Base-by-base conservation (phyloP, 495 filamentous ascomycete species). In the Podospora anserina region DNA sequence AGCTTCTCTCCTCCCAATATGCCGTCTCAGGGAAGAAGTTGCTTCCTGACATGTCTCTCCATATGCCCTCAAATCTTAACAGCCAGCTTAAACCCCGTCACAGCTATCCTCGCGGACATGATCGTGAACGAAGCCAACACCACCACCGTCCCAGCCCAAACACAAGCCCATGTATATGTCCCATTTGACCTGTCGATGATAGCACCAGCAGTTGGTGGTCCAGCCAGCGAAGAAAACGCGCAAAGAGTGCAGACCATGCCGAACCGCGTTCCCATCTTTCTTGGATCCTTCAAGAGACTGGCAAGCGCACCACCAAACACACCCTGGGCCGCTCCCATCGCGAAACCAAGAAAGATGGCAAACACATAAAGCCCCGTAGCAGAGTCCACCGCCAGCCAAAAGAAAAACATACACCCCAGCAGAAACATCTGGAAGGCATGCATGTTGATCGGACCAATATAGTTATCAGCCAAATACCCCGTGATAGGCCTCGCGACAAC, bases 241-340 rank as follows among this genome's bases (percentile, higher is more conserved):
- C 72, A 66, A 39, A 80, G 72, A 3, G 79, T 82, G 32, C 77
- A 81, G 18, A 80, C 77, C 80, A 83, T 82, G 39, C 81, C 81
- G 61, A 80, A 82, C 19, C 80, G 57, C 0, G 75, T 80, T 3
- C 82, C 81, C 79, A 82, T 80, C 73, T 79, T 80, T 20, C 72
- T 63, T 1, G 75, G 79, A 63, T 83, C 76, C 54, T 69, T 74
- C 15, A 77, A 82, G 63, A 83, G 32, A 59, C 78, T 79, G 2
- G 79, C 79, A 23, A 84, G 70, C 20, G 78, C 74, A 32, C 76
- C 72, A 20, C 72, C 72, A 67, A 78, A 82, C 11, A 78, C 69
- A 13, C 79, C 78, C 69, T 82, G 80, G 19, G 78, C 75, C 4
- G 76, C 75, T 11, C 77, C 78, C 66, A 77, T 79, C 44, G 77